Evolutionary conservation across 1,284 basidiomycete species (phyloP), one percentile per base, ranked within the genome.

Genomic region (Pyrrhoderma lamaoense): DNA sequence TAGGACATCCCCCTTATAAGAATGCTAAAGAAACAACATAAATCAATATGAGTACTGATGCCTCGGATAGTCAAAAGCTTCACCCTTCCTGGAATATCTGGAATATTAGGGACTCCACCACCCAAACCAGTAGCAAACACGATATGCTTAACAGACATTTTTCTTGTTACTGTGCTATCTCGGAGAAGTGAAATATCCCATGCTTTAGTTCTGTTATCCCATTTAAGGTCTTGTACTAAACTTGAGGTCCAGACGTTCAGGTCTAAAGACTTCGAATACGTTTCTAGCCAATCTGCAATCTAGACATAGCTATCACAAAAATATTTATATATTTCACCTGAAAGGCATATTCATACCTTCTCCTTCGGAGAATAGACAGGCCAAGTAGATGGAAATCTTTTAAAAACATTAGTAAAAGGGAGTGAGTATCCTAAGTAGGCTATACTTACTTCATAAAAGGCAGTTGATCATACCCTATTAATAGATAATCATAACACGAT

Each of bases 321-420:
- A 31, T 5, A 31, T 31, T 5, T 31, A 31, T 31, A 31, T 5
- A 5, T 31, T 5, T 31, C 27, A 11, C 39, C 34, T 8, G 19
- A 9, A 13, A 37, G 37, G 47, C 13, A 45, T 54, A 14, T n/a
- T 54, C 53, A n/a, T 48, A 74, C 74, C 66, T 80, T 78, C 18
- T 64, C 66, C 14, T 78, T 75, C 0, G 80, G 79, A 0, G 77
- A 74, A 57, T 74, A 81, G 0, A 78, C 73, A 0, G 82, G 80
- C 81, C 83, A 85, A 18, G 69, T 71, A 1, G 72, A 56, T 3
- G 79, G 79, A 66, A 80, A 81, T 23, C 77, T 78, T 45, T 38
- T 44, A 42, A n/a, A 60, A 46, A 8, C 36, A 14, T 13, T 39
- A 34, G 22, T 43, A 21, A 23, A 13, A 19, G 40, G 11, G 8